A percentile compares a stretch with the other conserved stretches of the same genome.
Conservation (phyloP, 768 basidiomycete species). For the Scleroderma citrinum region DNA sequence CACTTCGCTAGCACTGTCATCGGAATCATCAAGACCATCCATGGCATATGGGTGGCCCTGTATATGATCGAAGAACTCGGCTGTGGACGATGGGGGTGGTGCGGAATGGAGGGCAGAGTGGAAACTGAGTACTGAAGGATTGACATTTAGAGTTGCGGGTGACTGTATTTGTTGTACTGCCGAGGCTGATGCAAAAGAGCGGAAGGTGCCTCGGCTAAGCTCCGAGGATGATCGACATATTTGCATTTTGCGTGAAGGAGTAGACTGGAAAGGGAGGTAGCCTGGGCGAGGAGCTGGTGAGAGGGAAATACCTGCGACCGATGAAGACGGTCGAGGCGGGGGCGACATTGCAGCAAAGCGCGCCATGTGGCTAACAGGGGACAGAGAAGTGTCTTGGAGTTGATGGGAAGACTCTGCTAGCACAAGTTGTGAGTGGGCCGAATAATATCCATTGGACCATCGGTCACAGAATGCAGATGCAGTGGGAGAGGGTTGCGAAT, state of each 20-base stretch:
- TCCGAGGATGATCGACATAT: slow-evolving; percentile 21
- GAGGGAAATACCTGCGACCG: slow-evolving; percentile 48
- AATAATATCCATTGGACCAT: slow-evolving; percentile 30
- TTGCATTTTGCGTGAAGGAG: slow-evolving; percentile 12
- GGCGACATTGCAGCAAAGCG: slow-evolving; percentile 41
- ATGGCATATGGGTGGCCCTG: slow-evolving; percentile 65
- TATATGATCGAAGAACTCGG: slow-evolving; percentile 71
- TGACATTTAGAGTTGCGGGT: slow-evolving; percentile 31
- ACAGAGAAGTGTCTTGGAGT: slow-evolving; percentile 18
- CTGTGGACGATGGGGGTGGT: slow-evolving; percentile 58
- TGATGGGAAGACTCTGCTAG: slow-evolving; percentile 6
- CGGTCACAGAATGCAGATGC: slow-evolving; percentile 75
- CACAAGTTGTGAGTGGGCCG: slow-evolving; percentile 18
- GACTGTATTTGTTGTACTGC: slow-evolving; percentile 13
- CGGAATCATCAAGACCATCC: slow-evolving; percentile 65
- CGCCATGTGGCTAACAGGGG: slow-evolving; percentile 11
- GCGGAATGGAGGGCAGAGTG: slow-evolving; percentile 50
- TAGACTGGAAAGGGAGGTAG: slow-evolving; percentile 15
- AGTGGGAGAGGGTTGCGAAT: slow-evolving; percentile 68
- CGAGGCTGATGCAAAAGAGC: slow-evolving; percentile 25
- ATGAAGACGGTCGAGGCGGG: slow-evolving; percentile 58
- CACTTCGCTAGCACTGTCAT: slow-evolving; percentile 36
- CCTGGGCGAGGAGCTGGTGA: slow-evolving; percentile 43
- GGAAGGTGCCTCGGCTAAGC: slow-evolving; percentile 21
- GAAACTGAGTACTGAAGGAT: slow-evolving; percentile 41